These are phyloP conservation scores for Madurella mycetomatis DNA, from an alignment of 2,329 filamentous ascomycete genomes.

Conservation along the genomic window DNA sequence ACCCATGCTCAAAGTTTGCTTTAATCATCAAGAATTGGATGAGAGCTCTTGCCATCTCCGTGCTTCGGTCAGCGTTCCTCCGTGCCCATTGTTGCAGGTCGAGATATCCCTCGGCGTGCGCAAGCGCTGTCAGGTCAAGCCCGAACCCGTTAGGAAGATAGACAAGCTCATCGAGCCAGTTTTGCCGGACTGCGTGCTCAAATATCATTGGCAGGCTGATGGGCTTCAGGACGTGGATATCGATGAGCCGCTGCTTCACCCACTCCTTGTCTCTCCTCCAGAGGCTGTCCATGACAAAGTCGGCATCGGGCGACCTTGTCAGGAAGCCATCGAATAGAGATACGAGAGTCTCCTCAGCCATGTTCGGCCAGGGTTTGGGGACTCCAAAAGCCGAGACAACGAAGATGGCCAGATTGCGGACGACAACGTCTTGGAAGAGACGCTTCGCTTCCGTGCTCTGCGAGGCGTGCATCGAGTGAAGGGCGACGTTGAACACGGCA, in stretches of 20 bases:
- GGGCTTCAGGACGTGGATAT: slow-evolving; percentile 66
- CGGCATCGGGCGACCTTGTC: slow-evolving; percentile 71
- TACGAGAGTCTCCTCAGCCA: slow-evolving; percentile 70
- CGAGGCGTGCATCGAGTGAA: slow-evolving; percentile 57
- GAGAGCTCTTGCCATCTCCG: slow-evolving; percentile 66
- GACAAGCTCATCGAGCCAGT: slow-evolving; percentile 79
- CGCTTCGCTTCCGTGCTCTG: slow-evolving; percentile 60
- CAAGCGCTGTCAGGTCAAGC: slow-evolving; percentile 79
- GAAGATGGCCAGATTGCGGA: slow-evolving; percentile 73
- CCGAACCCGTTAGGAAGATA: slow-evolving; percentile 78
- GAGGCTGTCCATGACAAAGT: slow-evolving; percentile 84
- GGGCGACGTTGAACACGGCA: slow-evolving; percentile 60
- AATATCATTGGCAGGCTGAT: slow-evolving; percentile 65
- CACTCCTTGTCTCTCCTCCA: slow-evolving; percentile 89
- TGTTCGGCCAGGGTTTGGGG: slow-evolving; percentile 68
- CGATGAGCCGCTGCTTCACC: slow-evolving; percentile 75
- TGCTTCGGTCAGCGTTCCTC: slow-evolving; percentile 60
- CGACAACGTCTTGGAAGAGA: slow-evolving; percentile 62
- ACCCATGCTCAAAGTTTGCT: slow-evolving; percentile 71
- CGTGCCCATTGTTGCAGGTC: slow-evolving; percentile 79
- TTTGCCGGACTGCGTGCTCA: slow-evolving; percentile 74
- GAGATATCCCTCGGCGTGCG: slow-evolving; percentile 74
- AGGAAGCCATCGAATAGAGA: slow-evolving; percentile 81
- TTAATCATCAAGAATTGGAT: slow-evolving; percentile 81
- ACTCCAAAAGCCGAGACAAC: slow-evolving; percentile 73